Evolutionary conservation across 495 filamentous ascomycete genomes (phyloP).

Genomic region (Tuber indicum): DNA sequence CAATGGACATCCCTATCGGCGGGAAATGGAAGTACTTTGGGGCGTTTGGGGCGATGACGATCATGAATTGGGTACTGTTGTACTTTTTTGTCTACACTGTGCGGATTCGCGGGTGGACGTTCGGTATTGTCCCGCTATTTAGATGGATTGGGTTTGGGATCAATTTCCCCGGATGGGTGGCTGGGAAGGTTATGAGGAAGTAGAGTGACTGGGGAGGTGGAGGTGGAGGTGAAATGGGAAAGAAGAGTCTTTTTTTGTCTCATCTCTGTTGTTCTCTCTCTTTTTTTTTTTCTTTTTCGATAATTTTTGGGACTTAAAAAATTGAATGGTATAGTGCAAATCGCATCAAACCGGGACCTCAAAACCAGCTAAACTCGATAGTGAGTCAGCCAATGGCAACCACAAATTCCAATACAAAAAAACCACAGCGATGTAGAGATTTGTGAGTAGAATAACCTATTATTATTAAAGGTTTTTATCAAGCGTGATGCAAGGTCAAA

Average conservation of each 20-base stretch:
- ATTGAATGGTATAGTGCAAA: not conserved
- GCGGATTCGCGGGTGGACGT: slow-evolving; percentile 25
- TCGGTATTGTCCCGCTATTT: not conserved
- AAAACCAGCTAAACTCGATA: too few species aligned
- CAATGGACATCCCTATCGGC: slow-evolving; percentile 57
- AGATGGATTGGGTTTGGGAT: not conserved
- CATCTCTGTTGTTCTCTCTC: not conserved
- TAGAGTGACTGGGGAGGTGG: not conserved
- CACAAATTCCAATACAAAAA: too few species aligned
- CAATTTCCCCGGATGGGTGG: not conserved
- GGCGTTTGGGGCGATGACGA: slow-evolving; percentile 68
- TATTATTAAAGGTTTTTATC: too few species aligned
- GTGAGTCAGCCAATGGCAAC: too few species aligned
- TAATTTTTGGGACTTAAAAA: not conserved
- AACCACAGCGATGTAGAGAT: too few species aligned
- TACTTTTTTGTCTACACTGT: slow-evolving; percentile 78
- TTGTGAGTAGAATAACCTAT: too few species aligned
- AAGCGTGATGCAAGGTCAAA: too few species aligned
- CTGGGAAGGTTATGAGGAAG: not conserved
- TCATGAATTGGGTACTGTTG: slow-evolving; percentile 70
- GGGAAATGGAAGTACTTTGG: slow-evolving; percentile 71
- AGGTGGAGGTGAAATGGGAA: not conserved
- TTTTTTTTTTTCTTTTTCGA: not conserved
- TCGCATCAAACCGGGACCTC: too few species aligned
- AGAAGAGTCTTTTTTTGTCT: too few species aligned